Conservation (phyloP, 2,329 filamentous ascomycete species). For the Talaromyces marneffei region DNA sequence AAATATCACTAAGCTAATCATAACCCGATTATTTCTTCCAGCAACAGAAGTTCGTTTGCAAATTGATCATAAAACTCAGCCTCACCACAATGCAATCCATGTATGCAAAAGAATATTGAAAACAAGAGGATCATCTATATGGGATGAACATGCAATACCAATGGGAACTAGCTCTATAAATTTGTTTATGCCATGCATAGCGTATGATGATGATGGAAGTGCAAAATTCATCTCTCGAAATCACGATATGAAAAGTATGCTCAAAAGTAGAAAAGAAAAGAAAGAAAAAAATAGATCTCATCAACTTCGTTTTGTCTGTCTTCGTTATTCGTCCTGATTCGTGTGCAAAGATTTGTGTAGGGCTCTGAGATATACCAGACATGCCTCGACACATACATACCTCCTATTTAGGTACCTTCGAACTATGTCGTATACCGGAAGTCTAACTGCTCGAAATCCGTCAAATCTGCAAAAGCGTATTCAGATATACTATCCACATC, state of each 20-base stretch:
- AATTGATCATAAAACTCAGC: background rate
- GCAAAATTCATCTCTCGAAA: background rate
- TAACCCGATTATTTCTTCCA: background rate
- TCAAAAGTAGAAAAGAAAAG: background rate
- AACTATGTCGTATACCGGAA: constrained; percentile 24
- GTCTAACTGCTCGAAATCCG: constrained; percentile 22
- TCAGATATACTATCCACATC: constrained; percentile 11
- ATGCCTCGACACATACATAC: too few relatives aligned
- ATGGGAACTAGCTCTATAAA: background rate
- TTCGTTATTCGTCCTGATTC: background rate
- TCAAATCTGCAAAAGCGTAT: constrained; percentile 20
- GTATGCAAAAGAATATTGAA: background rate
- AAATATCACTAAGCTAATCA: background rate
- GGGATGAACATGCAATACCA: background rate
- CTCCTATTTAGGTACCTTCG: too few relatives aligned
- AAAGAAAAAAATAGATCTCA: background rate
- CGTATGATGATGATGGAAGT: background rate
- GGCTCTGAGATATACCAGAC: background rate
- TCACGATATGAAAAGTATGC: background rate
- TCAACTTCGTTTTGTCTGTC: background rate
- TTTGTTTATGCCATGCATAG: background rate
- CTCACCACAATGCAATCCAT: background rate
- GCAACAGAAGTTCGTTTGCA: background rate
- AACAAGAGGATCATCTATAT: too few relatives aligned
- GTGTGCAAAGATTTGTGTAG: background rate